These are phyloP conservation scores for Calonectria pseudoturangicola DNA, from an alignment of 2,329 filamentous ascomycete species.

Conservation along the genomic window DNA sequence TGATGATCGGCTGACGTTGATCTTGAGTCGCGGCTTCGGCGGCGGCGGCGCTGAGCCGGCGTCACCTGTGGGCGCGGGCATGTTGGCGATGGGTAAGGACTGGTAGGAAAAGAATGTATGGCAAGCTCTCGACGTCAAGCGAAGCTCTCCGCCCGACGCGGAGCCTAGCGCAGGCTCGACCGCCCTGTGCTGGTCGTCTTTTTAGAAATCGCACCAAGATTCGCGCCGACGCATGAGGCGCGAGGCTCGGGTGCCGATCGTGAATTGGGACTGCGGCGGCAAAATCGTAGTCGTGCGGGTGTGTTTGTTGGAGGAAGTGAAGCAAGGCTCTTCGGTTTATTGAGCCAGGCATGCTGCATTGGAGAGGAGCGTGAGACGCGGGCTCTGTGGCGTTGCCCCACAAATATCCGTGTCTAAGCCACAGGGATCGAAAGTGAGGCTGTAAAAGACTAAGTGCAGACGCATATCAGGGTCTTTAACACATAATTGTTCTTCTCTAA, in stretches of 20 bases:
- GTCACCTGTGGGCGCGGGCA: conserved; percentile 56
- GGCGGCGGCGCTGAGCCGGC: conserved; percentile 53
- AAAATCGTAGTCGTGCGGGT: background rate
- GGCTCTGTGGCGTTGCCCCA: conserved; percentile 30
- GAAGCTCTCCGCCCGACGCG: conserved; percentile 37
- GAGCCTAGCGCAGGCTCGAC: conserved; percentile 10
- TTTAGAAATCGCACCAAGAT: background rate
- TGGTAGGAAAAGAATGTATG: background rate
- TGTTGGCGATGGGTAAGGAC: conserved; percentile 45
- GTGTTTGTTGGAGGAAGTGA: conserved; percentile 1
- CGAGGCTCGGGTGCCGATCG: background rate
- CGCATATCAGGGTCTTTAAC: too few species aligned
- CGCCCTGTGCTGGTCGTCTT: background rate
- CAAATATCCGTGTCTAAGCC: conserved; percentile 40
- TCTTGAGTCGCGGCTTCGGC: conserved; percentile 63
- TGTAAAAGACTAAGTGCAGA: background rate
- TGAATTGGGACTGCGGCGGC: conserved; percentile 3
- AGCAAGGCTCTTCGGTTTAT: conserved; percentile 14
- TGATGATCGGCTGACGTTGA: conserved; percentile 61
- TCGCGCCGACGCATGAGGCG: background rate
- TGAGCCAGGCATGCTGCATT: conserved; percentile 14
- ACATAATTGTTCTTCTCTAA: too few species aligned
- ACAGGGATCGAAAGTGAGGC: conserved; percentile 24
- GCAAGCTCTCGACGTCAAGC: conserved; percentile 17
- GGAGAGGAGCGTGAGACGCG: conserved; percentile 16